Conservation (phyloP, 163 green algal genomes). For the Chlamydomonas reinhardtii region DNA sequence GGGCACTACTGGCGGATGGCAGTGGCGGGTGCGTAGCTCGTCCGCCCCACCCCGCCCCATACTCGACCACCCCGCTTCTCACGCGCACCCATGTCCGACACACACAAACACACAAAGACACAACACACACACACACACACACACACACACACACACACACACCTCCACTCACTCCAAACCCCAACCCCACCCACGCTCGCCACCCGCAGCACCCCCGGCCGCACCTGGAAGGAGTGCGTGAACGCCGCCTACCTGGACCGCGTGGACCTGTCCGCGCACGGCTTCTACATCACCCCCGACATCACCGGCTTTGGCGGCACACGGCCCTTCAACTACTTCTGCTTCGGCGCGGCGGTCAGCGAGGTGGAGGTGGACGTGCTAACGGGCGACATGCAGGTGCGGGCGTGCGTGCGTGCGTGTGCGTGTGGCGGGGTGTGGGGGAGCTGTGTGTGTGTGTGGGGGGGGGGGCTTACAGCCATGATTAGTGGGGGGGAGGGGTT, state of each 20-base stretch:
- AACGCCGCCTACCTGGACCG: slow-evolving; percentile 90
- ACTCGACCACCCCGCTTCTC: too few relatives aligned
- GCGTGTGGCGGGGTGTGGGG: not conserved
- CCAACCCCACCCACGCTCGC: too few relatives aligned
- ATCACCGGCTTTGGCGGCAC: slow-evolving; percentile 87
- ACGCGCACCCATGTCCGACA: too few relatives aligned
- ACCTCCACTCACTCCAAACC: not conserved
- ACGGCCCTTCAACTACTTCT: slow-evolving; percentile 96
- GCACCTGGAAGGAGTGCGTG: slow-evolving; percentile 72
- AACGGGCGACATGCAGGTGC: slow-evolving; percentile 43
- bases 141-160: too few relatives aligned
- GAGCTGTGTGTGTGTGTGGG: not conserved
- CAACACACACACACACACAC: not conserved
- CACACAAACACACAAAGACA: too few relatives aligned
- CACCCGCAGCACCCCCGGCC: not conserved
- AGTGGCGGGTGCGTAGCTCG: too few relatives aligned
- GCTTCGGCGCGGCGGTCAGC: slow-evolving; percentile 78
- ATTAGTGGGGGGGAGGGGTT: not conserved
- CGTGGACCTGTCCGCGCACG: slow-evolving; percentile 94
- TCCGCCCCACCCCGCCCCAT: too few relatives aligned
- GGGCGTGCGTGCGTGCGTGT: too few relatives aligned
- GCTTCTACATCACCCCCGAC: slow-evolving; percentile 96
- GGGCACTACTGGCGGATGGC: too few relatives aligned
- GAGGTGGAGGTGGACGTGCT: slow-evolving; percentile 84
- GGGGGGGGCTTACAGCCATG: too few relatives aligned